Conservation (phyloP, 176 grass and related monocot species). For the Oryza meridionalis region DNA sequence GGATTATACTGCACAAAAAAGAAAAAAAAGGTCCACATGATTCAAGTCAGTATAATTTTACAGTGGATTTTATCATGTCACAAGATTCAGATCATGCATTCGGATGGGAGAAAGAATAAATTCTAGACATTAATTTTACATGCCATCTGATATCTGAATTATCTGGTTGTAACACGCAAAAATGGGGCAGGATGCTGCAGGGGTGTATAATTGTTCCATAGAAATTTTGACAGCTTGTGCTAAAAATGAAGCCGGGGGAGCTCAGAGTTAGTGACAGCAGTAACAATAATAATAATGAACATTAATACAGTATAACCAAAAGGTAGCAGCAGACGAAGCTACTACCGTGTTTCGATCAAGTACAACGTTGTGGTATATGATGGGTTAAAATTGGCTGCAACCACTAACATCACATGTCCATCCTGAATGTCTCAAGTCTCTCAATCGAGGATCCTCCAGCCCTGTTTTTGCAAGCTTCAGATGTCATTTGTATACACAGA, state of each 20-base stretch:
- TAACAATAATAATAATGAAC: not conserved
- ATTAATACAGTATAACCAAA: not conserved
- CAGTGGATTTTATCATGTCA: not conserved
- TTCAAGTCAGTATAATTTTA: not conserved
- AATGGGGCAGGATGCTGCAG: not conserved
- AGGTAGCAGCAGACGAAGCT: not conserved
- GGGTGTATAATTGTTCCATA: not conserved
- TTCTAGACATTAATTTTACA: not conserved
- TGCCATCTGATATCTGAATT: not conserved
- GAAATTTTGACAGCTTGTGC: not conserved
- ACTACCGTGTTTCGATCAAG: not conserved
- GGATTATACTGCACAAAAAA: not conserved
- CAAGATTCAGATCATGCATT: not conserved
- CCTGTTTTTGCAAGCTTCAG: not conserved
- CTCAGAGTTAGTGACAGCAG: not conserved
- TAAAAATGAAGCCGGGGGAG: not conserved
- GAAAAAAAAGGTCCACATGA: not conserved
- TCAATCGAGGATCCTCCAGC: not conserved
- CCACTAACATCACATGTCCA: slow-evolving; percentile 19
- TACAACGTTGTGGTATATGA: slow-evolving; percentile 9
- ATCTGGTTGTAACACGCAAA: not conserved
- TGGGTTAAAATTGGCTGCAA: slow-evolving; percentile 5
- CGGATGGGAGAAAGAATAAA: not conserved
- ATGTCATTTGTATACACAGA: slow-evolving; percentile 40
- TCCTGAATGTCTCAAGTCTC: not conserved